A percentile compares a stretch with the other conserved stretches of the same genome.
Evolutionary conservation across 345 rosid genomes (phyloP).

Genomic region (Gossypium bickii): DNA sequence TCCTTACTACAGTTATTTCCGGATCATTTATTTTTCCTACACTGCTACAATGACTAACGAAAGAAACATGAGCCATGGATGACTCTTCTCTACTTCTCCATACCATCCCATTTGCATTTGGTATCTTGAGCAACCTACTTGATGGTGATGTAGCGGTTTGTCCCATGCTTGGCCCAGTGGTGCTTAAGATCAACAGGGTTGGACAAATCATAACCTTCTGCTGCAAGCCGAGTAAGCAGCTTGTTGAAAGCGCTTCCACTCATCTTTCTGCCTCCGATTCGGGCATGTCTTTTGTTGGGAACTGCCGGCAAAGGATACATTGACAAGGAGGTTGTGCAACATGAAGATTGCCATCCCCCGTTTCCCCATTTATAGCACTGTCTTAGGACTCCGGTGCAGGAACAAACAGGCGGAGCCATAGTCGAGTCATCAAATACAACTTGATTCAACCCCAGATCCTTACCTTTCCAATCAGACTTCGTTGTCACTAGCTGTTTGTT

Average conservation of each 20-base stretch:
- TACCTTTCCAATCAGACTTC: constrained; percentile 81
- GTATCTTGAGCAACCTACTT: constrained; percentile 21
- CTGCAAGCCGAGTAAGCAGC: constrained; percentile 86
- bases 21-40: not conserved
- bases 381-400: constrained; percentile 81
- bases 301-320: constrained; percentile 80
- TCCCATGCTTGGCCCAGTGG: constrained; percentile 78
- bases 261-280: constrained; percentile 96
- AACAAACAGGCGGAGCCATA: constrained; percentile 89
- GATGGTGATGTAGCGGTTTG: constrained; percentile 54
- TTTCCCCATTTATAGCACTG: constrained; percentile 99
- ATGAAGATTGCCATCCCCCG: constrained; percentile 98
- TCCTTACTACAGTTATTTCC: not conserved
- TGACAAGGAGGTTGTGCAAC: constrained; percentile 90
- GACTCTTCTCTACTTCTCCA: not conserved
- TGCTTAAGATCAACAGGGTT: constrained; percentile 67
- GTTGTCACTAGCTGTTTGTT: constrained; percentile 45
- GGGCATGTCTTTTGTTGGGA: constrained; percentile 86
- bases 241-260: constrained; percentile 97
- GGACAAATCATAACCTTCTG: constrained; percentile 69
- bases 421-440: constrained; percentile 85
- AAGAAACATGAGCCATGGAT: not conserved
- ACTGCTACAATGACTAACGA: not conserved
- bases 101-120: not conserved
- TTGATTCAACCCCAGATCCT: constrained; percentile 84